Conservation (phyloP, 371 early-diverging fungal genomes). For the Actinomortierella wolfii region DNA sequence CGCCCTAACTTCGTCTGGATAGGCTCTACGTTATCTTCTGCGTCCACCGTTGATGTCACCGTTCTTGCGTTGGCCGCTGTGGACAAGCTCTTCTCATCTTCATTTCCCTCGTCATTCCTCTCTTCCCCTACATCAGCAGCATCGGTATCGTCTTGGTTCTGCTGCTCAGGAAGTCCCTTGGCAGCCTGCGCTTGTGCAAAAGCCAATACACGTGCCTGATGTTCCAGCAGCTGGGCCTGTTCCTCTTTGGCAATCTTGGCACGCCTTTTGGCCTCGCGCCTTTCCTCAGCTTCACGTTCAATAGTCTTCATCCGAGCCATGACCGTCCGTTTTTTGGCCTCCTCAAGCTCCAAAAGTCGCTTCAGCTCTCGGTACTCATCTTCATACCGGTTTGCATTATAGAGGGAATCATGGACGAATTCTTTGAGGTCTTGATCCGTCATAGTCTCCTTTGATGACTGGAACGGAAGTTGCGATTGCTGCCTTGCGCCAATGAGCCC, state of each 20-base stretch:
- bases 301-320: not conserved
- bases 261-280: conserved; percentile 9
- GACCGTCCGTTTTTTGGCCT: conserved; percentile 20
- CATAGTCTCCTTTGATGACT: conserved; percentile 1
- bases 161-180: too few species aligned
- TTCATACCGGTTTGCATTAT: conserved; percentile 40
- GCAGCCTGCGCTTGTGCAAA: too few species aligned
- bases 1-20: too few species aligned
- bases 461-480: not conserved
- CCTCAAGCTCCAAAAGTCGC: conserved; percentile 26
- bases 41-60: too few species aligned
- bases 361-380: conserved; percentile 32
- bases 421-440: conserved; percentile 18
- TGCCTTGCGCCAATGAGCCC: not conserved
- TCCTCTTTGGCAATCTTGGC: not conserved
- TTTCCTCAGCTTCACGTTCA: conserved; percentile 16
- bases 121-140: too few species aligned
- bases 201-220: too few species aligned
- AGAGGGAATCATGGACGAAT: conserved; percentile 33
- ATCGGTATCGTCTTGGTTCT: too few species aligned
- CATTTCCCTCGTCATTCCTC: too few species aligned
- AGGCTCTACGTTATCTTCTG: too few species aligned
- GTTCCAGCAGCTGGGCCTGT: not conserved
- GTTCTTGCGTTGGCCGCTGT: too few species aligned
- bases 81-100: too few species aligned